phyloP scores from a whole-genome alignment of 805 yeast species.

The Saccharomycopsis capsularis region DNA sequence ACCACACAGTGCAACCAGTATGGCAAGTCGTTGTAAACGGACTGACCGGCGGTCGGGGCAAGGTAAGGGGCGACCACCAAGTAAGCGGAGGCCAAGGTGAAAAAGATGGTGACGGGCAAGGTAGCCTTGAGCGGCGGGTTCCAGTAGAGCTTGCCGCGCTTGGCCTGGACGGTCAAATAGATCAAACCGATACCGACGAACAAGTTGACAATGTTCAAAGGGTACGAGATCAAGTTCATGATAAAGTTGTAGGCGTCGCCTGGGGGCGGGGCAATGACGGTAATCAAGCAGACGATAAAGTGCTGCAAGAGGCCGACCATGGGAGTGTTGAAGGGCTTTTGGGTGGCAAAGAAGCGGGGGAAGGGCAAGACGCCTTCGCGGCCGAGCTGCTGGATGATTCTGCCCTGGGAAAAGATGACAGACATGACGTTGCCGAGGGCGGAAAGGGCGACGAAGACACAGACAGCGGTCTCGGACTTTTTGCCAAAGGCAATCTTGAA shows the following conservation, averaged over 20 bases:
- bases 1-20: slow-evolving; percentile 77
- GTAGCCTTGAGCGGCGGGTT: slow-evolving; percentile 65
- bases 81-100: slow-evolving; percentile 57
- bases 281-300: slow-evolving; percentile 65
- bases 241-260: slow-evolving; percentile 85
- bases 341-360: slow-evolving; percentile 61
- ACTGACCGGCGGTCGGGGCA: slow-evolving; percentile 61
- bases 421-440: slow-evolving; percentile 79
- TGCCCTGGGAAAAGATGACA: slow-evolving; percentile 75
- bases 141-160: slow-evolving; percentile 51
- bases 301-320: slow-evolving; percentile 68
- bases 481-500: slow-evolving; percentile 67
- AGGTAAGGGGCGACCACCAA: slow-evolving; percentile 71
- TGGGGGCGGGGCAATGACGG: slow-evolving; percentile 75
- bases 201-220: slow-evolving; percentile 68
- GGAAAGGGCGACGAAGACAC: slow-evolving; percentile 73
- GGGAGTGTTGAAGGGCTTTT: slow-evolving; percentile 69
- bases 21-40: slow-evolving; percentile 63
- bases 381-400: slow-evolving; percentile 73
- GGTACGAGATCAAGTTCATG: slow-evolving; percentile 72
- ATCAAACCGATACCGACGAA: slow-evolving; percentile 58
- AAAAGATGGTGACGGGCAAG: slow-evolving; percentile 55
- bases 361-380: slow-evolving; percentile 78
- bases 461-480: slow-evolving; percentile 62
- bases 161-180: slow-evolving; percentile 45